Conservation (phyloP, 441 rosid species). For the Eruca vesicaria region DNA sequence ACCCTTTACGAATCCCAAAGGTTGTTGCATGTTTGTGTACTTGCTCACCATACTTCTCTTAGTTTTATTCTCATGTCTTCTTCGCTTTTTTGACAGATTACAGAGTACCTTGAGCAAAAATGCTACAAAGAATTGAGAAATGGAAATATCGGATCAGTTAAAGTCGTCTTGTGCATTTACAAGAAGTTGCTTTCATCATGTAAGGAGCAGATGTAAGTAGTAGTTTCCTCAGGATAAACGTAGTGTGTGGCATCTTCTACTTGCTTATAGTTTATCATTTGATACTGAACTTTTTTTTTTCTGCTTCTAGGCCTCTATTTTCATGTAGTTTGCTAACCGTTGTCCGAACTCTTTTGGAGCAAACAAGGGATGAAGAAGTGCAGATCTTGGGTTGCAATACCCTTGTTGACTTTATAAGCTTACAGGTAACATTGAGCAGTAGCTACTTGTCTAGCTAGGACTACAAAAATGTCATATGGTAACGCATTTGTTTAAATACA, state of each 20-base stretch:
- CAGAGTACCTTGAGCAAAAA: constrained; percentile 74
- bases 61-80: constrained; percentile 29
- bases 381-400: constrained; percentile 70
- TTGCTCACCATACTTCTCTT: neutral
- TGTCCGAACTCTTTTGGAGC: constrained; percentile 80
- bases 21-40: constrained; percentile 38
- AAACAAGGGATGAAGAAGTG: constrained; percentile 68
- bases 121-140: constrained; percentile 88
- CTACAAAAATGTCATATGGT: neutral
- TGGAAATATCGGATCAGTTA: constrained; percentile 76
- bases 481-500: constrained; percentile 30
- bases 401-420: constrained; percentile 80
- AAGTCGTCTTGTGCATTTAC: constrained; percentile 77
- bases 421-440: constrained; percentile 75
- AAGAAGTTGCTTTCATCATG: constrained; percentile 73
- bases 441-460: neutral
- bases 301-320: constrained; percentile 76
- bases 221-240: neutral
- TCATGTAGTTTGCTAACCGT: constrained; percentile 84
- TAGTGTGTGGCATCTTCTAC: neutral
- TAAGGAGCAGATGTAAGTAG: constrained; percentile 93
- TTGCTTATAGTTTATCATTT: constrained; percentile 1
- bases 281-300: neutral
- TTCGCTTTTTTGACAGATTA: constrained; percentile 56
- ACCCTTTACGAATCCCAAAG: constrained; percentile 91